Percentiles rank a stretch among this genome's conserved stretches.
Conservation (phyloP, 1,284 basidiomycete genomes). For the Takashimella tepidaria region DNA sequence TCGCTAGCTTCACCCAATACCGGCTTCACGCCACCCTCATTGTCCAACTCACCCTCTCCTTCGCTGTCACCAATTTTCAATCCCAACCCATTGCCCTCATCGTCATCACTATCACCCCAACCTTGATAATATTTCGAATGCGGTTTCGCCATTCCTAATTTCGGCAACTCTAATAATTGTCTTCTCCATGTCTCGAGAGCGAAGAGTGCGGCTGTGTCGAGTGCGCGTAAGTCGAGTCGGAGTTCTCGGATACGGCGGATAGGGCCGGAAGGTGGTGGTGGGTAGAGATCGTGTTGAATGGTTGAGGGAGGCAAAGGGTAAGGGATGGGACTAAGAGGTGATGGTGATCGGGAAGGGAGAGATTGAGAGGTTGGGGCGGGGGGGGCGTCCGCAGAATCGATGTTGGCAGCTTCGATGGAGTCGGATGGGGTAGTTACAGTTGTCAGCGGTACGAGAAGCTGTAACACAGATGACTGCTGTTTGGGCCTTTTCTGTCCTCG, state of each 20-base stretch:
- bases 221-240: conserved; percentile 33
- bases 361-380: conserved; percentile 3
- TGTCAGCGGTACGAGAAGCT: too few species aligned
- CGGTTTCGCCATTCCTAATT: conserved; percentile 23
- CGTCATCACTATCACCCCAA: neutral
- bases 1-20: neutral
- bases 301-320: conserved; percentile 8
- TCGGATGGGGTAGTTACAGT: too few species aligned
- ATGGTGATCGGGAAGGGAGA: conserved; percentile 8
- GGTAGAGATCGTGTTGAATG: conserved; percentile 4
- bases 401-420: conserved; percentile 1
- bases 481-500: too few species aligned
- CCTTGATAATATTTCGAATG: conserved; percentile 16
- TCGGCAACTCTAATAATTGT: conserved; percentile 23
- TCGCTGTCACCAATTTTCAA: neutral
- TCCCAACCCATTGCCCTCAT: neutral
- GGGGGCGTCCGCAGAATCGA: neutral
- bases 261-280: conserved; percentile 27
- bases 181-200: conserved; percentile 38
- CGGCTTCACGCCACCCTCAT: too few species aligned
- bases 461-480: too few species aligned
- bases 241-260: conserved; percentile 31
- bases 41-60: neutral
- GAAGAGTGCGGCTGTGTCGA: conserved; percentile 37
- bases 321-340: neutral